phyloP scores from a whole-genome alignment of 495 filamentous ascomycete genomes.

The Podospora pseudoanserina region DNA sequence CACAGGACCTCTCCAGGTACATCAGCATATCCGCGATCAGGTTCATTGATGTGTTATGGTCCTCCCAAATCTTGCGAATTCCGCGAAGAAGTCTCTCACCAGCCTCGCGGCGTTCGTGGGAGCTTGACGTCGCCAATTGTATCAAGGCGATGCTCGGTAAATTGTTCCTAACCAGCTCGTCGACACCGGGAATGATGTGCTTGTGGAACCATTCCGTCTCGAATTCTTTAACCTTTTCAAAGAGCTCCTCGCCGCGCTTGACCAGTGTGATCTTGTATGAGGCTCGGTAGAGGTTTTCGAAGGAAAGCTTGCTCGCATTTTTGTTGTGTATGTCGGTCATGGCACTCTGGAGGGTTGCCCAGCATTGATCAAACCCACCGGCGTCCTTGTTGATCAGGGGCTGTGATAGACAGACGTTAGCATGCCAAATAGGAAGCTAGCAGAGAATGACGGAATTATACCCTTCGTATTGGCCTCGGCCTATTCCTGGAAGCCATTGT shows the following conservation, averaged over 20 bases:
- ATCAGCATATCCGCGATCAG: slow-evolving; percentile 98
- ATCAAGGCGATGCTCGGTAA: slow-evolving; percentile 49
- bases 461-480: slow-evolving; percentile 26
- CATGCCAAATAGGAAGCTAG: background rate
- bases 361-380: slow-evolving; percentile 74
- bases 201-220: slow-evolving; percentile 74
- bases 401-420: slow-evolving; percentile 14
- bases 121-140: slow-evolving; percentile 53
- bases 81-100: slow-evolving; percentile 81
- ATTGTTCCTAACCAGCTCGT: slow-evolving; percentile 57
- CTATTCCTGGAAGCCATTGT: slow-evolving; percentile 13
- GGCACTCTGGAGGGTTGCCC: slow-evolving; percentile 69
- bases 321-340: slow-evolving; percentile 85
- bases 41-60: slow-evolving; percentile 88
- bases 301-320: slow-evolving; percentile 85
- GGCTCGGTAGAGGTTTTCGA: slow-evolving; percentile 91
- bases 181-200: slow-evolving; percentile 62
- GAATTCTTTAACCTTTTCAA: slow-evolving; percentile 70
- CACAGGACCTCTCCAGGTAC: slow-evolving; percentile 93
- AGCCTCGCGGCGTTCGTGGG: slow-evolving; percentile 69
- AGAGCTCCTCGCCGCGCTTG: slow-evolving; percentile 81
- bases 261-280: slow-evolving; percentile 94
- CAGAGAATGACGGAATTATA: slow-evolving; percentile 1
- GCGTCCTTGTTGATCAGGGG: slow-evolving; percentile 28
- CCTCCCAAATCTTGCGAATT: slow-evolving; percentile 74